Evolutionary conservation across 192 early-diverging fungal genomes (phyloP), one percentile per base, ranked within the genome.

Genomic region (Dispira simplex): DNA sequence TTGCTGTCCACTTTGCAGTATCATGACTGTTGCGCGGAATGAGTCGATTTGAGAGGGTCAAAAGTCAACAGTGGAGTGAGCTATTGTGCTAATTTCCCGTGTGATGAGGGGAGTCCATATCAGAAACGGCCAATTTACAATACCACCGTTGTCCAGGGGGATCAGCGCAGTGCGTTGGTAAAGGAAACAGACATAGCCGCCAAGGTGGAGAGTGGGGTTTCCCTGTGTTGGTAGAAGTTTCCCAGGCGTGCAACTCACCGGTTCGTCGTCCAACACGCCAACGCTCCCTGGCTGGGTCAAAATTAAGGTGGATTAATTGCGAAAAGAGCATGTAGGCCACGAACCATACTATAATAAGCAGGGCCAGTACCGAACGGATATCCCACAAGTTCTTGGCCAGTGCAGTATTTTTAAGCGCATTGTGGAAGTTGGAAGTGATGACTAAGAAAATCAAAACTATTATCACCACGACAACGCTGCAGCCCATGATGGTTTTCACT

Each of bases 251-350:
- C 9, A 53, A 26, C 51, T 53, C 51, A 20, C 51, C 51, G 26
- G 51, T 53, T 26, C 20, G 21, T 11, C 26, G 21, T 9, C n/a
- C 51, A 53, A 18, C 8, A 8, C 51, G 51, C 51, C 51, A 53
- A 53, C 51, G 51, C 51, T 53, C 51, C 10, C 21, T 25, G 20
- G 51, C 8, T 20, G 51, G 26, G n/a, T 53, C 51, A 53, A 53
- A 53, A 53, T 53, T 53, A n/a, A 26, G 20, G 10, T n/a, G 51
- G 18, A 53, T 53, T 26, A 53, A n/a, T 20, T 53, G 51, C 21
- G 51, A 20, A 53, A 53, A 53, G 21, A 53, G 18, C 12, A 53
- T 20, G 51, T 53, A 53, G 8, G 51, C 51, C 51, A 53, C 20
- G 26, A 25, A 53, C 51, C 51, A 53, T 26, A 53, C 51, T 3